phyloP scores from a whole-genome alignment of 2,329 filamentous ascomycete genomes.

The Claviceps spartinae region DNA sequence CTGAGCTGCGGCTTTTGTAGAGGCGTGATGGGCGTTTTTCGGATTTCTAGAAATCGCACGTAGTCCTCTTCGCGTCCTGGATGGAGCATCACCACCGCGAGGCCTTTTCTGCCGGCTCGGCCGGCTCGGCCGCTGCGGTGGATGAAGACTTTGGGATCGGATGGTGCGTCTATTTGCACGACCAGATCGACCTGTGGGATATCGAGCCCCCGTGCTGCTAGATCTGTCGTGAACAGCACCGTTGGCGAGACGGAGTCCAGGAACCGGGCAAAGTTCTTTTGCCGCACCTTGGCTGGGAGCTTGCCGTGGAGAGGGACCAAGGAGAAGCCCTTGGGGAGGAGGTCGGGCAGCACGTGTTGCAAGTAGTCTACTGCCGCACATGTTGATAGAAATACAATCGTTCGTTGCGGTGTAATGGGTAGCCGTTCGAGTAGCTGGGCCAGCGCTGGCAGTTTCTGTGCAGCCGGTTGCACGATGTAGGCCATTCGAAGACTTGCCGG shows the following conservation, averaged over 20 bases:
- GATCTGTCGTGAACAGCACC: slow-evolving; percentile 81
- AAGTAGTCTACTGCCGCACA: slow-evolving; percentile 95
- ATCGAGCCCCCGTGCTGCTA: slow-evolving; percentile 80
- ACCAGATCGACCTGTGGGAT: slow-evolving; percentile 87
- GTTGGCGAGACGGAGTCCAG: slow-evolving; percentile 59
- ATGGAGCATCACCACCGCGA: slow-evolving; percentile 76
- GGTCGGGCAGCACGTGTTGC: slow-evolving; percentile 58
- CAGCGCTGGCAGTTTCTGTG: slow-evolving; percentile 67
- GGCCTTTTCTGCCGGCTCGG: slow-evolving; percentile 70
- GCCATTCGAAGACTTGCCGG: slow-evolving; percentile 88
- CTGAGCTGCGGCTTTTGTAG: slow-evolving; percentile 43
- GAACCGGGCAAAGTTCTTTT: slow-evolving; percentile 78
- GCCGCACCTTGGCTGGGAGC: slow-evolving; percentile 72
- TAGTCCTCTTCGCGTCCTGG: slow-evolving; percentile 84
- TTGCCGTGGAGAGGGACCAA: slow-evolving; percentile 84
- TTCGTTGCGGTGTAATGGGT: slow-evolving; percentile 64
- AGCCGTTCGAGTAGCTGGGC: slow-evolving; percentile 55
- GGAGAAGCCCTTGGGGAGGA: slow-evolving; percentile 55
- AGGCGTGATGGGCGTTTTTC: slow-evolving; percentile 67
- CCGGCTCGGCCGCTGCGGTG: slow-evolving; percentile 86
- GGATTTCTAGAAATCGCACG: slow-evolving; percentile 69
- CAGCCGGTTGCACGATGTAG: slow-evolving; percentile 62
- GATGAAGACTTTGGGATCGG: slow-evolving; percentile 88
- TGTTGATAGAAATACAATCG: slow-evolving; percentile 84
- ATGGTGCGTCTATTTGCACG: slow-evolving; percentile 69